Evolutionary conservation across 1,139 yeast species (phyloP), one percentile per base, ranked within the genome.

Genomic region (Scheffersomyces segobiensis): DNA sequence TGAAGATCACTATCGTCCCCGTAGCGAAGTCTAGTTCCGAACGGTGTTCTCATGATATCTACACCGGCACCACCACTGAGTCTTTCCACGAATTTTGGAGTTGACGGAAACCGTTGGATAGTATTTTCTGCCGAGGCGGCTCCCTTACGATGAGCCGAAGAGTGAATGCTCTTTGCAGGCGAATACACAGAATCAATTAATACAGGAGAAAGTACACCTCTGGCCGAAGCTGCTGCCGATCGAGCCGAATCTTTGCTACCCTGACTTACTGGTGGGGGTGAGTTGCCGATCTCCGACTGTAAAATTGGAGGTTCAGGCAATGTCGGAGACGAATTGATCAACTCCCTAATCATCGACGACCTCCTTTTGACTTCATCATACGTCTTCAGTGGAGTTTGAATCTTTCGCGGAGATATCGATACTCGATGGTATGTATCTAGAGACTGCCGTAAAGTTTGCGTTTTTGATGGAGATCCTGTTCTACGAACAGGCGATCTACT

Each of bases 271-370:
- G 42, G 42, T 32, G 42, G 22, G 6, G 50, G 50, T 47, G 46
- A 52, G 26, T 60, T 54, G 1, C 65, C 66, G 39, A 65, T 59
- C 52, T 78, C 83, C 1, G 82, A 78, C 53, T 72, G 67, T 26
- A 80, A 67, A 6, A 77, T 71, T 1, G 84, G 84, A 3, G 83
- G 81, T 58, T 79, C 80, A 0, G 85, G 85, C 42, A 82, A 75
- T 12, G 84, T 81, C 0, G 87, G 87, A 1, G 86, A 83, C 0
- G 86, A 82, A 59, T 82, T 80, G 54, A 79, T 69, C 52, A 78
- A 74, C 54, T 76, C 74, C 57, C 79, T 79, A 19, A 82, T 78
- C 63, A 79, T 68, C 26, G 83, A 75, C 7, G 83, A 77, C 55
- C 84, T 68, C 54, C 76, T 67, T 32, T 71, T 67, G 12, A 64